phyloP scores from a whole-genome alignment of 2,329 filamentous ascomycete genomes.

The Xylariomycetidae sp. region DNA sequence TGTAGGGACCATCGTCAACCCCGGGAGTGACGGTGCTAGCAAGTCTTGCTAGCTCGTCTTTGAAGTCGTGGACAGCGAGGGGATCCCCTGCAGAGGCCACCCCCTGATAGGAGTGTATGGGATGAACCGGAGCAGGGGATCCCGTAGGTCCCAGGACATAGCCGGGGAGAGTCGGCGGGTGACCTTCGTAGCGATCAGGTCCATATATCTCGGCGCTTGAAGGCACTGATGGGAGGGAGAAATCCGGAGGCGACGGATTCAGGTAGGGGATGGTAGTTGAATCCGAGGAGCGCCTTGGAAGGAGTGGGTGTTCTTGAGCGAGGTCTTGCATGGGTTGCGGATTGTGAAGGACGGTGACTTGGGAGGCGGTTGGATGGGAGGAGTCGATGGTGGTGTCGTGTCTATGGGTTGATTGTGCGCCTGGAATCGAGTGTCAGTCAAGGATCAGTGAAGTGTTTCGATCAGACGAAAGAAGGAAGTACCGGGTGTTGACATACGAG shows the following conservation, averaged over 20 bases:
- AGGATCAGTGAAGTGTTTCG: too few species aligned
- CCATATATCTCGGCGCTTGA: constrained; percentile 39
- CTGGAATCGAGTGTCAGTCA: too few species aligned
- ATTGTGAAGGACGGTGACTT: constrained; percentile 21
- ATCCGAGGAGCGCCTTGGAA: constrained; percentile 30
- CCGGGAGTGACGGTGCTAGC: constrained; percentile 62
- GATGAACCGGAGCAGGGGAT: constrained; percentile 10
- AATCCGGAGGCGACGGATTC: constrained; percentile 34
- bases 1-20: constrained; percentile 78
- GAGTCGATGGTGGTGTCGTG: constrained; percentile 15
- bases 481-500: too few species aligned
- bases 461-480: too few species aligned
- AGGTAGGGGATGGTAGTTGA: constrained; percentile 29
- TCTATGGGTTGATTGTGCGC: too few species aligned
- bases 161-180: constrained; percentile 20
- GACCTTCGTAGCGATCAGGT: constrained; percentile 33
- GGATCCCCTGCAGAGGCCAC: constrained; percentile 27
- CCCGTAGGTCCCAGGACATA: constrained; percentile 15
- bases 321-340: constrained; percentile 13
- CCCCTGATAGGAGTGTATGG: constrained; percentile 33
- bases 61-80: constrained; percentile 31
- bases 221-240: constrained; percentile 22
- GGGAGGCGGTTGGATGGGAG: constrained; percentile 19
- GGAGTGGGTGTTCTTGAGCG: too few species aligned
- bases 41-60: constrained; percentile 45